Conservation (phyloP, 805 yeast genomes). For the Kazachstania kunashirensis region DNA sequence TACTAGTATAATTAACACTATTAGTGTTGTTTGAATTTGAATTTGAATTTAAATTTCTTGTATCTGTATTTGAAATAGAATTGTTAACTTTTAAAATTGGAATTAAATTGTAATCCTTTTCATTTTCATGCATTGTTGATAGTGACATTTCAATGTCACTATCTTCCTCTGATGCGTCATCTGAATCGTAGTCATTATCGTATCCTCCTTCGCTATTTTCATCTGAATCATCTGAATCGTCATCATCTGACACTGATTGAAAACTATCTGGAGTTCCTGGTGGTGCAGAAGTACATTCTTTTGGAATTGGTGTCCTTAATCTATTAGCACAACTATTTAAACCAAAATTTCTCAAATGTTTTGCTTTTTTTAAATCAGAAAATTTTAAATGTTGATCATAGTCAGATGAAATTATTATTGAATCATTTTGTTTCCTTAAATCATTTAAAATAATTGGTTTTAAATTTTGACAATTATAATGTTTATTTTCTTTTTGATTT, state of each 20-base stretch:
- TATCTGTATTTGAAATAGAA: neutral
- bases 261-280: constrained; percentile 5
- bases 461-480: neutral
- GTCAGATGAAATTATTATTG: no score
- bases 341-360: neutral
- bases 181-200: constrained; percentile 7
- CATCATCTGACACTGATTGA: neutral
- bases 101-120: neutral
- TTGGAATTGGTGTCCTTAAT: constrained; percentile 10
- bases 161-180: constrained; percentile 6
- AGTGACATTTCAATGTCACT: neutral
- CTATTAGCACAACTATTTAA: constrained; percentile 4
- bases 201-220: constrained; percentile 1
- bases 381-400: neutral
- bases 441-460: neutral
- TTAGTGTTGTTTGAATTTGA: no score
- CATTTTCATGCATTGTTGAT: neutral
- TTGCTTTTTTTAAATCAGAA: neutral
- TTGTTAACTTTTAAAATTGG: neutral
- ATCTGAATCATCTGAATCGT: constrained; percentile 1
- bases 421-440: neutral
- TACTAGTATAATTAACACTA: neutral
- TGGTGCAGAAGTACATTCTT: neutral
- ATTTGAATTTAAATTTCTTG: no score
- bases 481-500: no score